Evolutionary conservation across 768 basidiomycete genomes (phyloP).

Genomic region (Lentinula aciculospora): DNA sequence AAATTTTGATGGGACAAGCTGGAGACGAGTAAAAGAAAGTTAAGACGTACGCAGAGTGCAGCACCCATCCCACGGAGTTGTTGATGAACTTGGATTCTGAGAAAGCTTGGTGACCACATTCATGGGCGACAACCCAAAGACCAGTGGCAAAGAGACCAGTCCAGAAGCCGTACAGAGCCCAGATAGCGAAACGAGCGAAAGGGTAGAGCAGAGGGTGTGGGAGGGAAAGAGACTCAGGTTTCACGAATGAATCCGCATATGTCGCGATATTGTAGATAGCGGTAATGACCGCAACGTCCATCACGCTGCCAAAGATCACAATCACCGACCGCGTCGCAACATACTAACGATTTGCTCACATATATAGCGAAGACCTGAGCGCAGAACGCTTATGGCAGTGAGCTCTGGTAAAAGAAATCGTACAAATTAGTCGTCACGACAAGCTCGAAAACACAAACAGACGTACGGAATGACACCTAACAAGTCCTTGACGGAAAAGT

Average conservation of each 20-base stretch:
- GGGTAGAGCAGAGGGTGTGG: constrained; percentile 59
- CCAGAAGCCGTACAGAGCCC: constrained; percentile 78
- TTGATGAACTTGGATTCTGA: constrained; percentile 90
- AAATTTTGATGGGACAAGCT: constrained; percentile 15
- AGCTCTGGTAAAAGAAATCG: constrained; percentile 32
- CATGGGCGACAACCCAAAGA: constrained; percentile 91
- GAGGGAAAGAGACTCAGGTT: constrained; percentile 47
- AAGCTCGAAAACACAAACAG: constrained; percentile 4
- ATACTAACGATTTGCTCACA: constrained; percentile 42
- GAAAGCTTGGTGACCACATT: constrained; percentile 96
- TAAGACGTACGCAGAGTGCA: constrained; percentile 76
- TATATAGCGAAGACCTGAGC: constrained; percentile 67
- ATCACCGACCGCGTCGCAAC: neutral
- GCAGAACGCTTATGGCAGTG: constrained; percentile 93
- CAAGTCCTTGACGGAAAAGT: constrained; percentile 84
- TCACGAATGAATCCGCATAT: constrained; percentile 59
- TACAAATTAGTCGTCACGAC: neutral
- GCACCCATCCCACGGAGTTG: constrained; percentile 86
- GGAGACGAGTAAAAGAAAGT: constrained; percentile 13
- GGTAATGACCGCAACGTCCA: constrained; percentile 70
- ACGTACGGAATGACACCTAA: constrained; percentile 79
- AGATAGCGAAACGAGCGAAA: constrained; percentile 58
- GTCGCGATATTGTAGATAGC: constrained; percentile 62
- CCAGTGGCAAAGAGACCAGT: constrained; percentile 87
- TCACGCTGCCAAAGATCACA: constrained; percentile 37